Evolutionary conservation across 768 basidiomycete species (phyloP).

Genomic region (Botryobasidium botryosum): DNA sequence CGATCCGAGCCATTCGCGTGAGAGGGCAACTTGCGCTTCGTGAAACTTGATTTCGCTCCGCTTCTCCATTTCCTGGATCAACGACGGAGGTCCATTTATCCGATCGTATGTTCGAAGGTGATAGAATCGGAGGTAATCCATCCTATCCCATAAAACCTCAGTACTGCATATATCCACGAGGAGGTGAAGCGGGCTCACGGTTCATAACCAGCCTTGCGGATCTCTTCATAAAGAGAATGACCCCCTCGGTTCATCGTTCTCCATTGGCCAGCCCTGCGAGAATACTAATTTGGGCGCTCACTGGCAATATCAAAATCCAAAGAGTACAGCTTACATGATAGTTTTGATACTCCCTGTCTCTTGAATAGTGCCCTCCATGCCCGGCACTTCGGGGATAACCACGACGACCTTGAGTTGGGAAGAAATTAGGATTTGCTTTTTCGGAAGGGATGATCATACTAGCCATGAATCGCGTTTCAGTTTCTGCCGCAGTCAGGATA

Average conservation of each 20-base stretch:
- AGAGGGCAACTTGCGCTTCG: constrained; percentile 72
- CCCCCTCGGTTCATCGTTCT: constrained; percentile 82
- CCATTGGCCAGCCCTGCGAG: constrained; percentile 11
- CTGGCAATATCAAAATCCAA: background rate
- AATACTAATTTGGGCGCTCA: background rate
- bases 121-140: constrained; percentile 79
- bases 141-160: constrained; percentile 21
- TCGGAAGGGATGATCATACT: no score
- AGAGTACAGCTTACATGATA: constrained; percentile 58
- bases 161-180: background rate
- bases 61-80: constrained; percentile 35
- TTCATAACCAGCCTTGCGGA: constrained; percentile 59
- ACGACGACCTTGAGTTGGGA: constrained; percentile 47
- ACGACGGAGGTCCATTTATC: constrained; percentile 7
- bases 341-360: constrained; percentile 42
- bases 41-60: constrained; percentile 64
- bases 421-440: no score
- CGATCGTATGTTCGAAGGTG: constrained; percentile 77
- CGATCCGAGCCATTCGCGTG: constrained; percentile 47
- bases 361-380: constrained; percentile 74
- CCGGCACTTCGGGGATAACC: constrained; percentile 80
- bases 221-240: constrained; percentile 66
- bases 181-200: constrained; percentile 35
- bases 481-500: constrained; percentile 54
- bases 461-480: constrained; percentile 63